A percentile compares a stretch with the other conserved stretches of the same genome.
phyloP scores from a whole-genome alignment of 2,329 filamentous ascomycete species.

The Talaromyces rugulosus region DNA sequence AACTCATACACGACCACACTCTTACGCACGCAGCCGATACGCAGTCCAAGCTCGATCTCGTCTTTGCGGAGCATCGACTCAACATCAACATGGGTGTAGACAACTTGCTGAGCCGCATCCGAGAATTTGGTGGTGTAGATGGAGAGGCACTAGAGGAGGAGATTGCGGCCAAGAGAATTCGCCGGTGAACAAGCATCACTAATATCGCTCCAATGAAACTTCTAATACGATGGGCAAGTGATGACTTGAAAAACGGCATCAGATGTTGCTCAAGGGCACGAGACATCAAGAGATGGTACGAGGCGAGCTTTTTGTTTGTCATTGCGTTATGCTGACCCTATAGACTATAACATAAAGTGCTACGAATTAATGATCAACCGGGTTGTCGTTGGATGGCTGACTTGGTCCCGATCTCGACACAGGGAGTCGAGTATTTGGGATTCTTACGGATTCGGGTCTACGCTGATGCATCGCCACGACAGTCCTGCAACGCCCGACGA shows the following conservation, averaged over 20 bases:
- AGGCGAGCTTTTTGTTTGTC: background rate
- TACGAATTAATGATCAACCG: background rate
- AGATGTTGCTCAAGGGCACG: background rate
- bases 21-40: conserved; percentile 32
- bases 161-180: conserved; percentile 15
- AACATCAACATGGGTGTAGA: conserved; percentile 30
- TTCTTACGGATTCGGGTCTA: background rate
- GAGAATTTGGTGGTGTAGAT: conserved; percentile 23
- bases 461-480: background rate
- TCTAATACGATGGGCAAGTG: background rate
- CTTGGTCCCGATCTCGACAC: background rate
- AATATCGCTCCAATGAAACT: background rate
- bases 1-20: conserved; percentile 30
- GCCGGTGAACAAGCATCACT: conserved; percentile 6
- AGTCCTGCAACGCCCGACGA: background rate
- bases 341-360: background rate
- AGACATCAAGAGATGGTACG: background rate
- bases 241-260: background rate
- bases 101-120: conserved; percentile 30
- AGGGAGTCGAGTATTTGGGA: background rate
- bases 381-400: background rate
- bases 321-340: background rate
- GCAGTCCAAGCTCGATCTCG: conserved; percentile 31
- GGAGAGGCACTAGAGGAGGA: conserved; percentile 14
- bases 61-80: conserved; percentile 31